These are phyloP conservation scores for Cordyceps militaris DNA, from an alignment of 2,329 filamentous ascomycete species.

Conservation along the genomic window DNA sequence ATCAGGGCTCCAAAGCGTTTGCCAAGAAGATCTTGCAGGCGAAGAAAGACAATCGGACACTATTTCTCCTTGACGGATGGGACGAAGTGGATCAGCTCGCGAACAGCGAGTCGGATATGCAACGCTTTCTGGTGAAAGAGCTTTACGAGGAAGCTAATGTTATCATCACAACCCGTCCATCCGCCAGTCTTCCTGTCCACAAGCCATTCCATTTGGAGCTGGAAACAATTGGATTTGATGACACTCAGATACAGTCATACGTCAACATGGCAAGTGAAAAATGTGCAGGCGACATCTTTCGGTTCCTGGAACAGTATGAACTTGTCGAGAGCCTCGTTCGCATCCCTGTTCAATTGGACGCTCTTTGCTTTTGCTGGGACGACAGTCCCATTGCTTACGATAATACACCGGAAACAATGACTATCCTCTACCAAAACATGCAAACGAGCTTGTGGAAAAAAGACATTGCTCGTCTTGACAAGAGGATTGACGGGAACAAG, in stretches of 20 bases:
- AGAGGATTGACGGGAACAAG: constrained; percentile 13
- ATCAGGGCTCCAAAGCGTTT: background rate
- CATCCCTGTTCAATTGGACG: constrained; percentile 40
- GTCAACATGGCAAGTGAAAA: constrained; percentile 26
- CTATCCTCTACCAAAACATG: constrained; percentile 27
- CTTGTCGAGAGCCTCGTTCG: constrained; percentile 30
- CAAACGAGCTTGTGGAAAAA: constrained; percentile 32
- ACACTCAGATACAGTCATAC: background rate
- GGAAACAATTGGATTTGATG: background rate
- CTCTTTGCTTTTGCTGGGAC: constrained; percentile 33
- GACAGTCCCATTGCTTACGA: constrained; percentile 5
- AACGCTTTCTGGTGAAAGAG: background rate
- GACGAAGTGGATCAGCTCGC: constrained; percentile 30
- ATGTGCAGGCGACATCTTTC: background rate
- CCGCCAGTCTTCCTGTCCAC: constrained; percentile 12
- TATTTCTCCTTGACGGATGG: constrained; percentile 37
- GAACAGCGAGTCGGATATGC: background rate
- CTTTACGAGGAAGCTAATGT: constrained; percentile 17
- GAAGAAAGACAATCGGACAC: constrained; percentile 17
- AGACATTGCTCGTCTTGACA: constrained; percentile 26
- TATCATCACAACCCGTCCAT: constrained; percentile 35
- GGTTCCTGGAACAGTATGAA: constrained; percentile 26
- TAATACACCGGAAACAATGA: constrained; percentile 28
- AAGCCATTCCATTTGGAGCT: constrained; percentile 11
- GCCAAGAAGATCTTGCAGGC: background rate